Evolutionary conservation across 768 basidiomycete species (phyloP).

Genomic region (Amanita rubescens): DNA sequence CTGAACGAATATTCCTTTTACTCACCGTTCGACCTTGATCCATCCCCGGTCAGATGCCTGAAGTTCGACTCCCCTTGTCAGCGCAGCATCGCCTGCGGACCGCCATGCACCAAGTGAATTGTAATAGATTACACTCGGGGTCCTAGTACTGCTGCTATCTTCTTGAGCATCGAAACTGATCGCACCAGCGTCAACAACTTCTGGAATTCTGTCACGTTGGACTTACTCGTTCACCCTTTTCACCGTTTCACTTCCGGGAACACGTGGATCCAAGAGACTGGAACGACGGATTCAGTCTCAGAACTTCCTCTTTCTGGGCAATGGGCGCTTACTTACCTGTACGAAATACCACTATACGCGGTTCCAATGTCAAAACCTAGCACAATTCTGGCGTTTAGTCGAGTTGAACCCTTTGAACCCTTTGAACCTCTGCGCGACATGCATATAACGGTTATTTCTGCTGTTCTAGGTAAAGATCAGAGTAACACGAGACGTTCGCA

Average conservation of each 20-base stretch:
- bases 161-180: conserved; percentile 5
- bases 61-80: conserved; percentile 29
- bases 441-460: background rate
- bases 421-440: conserved; percentile 7
- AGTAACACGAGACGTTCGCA: conserved; percentile 1
- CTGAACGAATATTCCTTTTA: conserved; percentile 20
- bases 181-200: background rate
- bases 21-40: conserved; percentile 38
- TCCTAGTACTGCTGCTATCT: conserved; percentile 4
- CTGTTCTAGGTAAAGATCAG: background rate
- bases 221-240: conserved; percentile 4
- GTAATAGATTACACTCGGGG: conserved; percentile 4
- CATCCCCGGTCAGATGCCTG: conserved; percentile 36
- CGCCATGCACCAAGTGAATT: conserved; percentile 5
- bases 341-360: conserved; percentile 37
- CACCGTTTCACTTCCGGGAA: background rate
- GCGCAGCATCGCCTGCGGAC: conserved; percentile 16
- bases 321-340: conserved; percentile 20
- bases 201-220: background rate
- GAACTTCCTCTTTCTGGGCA: conserved; percentile 5
- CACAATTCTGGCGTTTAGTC: conserved; percentile 24
- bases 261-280: conserved; percentile 32
- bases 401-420: too few species aligned
- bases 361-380: conserved; percentile 37
- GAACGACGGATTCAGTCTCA: background rate